These are phyloP conservation scores for Fusarium globosum DNA, from an alignment of 2,329 filamentous ascomycete species.

Conservation along the genomic window DNA sequence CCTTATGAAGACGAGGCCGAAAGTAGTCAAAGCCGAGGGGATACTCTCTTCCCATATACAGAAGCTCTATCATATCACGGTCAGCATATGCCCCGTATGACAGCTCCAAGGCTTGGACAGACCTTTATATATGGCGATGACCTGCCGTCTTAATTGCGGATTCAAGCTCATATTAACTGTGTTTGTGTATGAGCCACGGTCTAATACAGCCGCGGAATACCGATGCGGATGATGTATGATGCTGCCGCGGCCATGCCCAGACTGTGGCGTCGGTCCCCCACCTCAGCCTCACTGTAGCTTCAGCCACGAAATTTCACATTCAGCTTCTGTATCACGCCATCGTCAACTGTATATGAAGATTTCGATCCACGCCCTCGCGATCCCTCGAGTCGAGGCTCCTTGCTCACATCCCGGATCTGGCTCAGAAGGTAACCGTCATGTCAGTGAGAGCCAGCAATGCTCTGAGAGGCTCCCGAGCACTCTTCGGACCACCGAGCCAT, in stretches of 20 bases:
- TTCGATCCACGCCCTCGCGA: background rate
- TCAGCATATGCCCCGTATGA: background rate
- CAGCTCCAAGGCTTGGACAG: background rate
- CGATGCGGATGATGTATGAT: constrained; percentile 25
- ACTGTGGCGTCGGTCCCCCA: constrained; percentile 33
- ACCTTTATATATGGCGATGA: constrained; percentile 93
- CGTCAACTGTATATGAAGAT: background rate
- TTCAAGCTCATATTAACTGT: constrained; percentile 52
- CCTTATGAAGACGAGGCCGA: constrained; percentile 81
- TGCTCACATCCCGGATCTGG: background rate
- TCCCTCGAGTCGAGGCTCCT: background rate
- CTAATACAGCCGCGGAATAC: background rate
- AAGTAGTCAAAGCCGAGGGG: constrained; percentile 87
- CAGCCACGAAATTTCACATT: constrained; percentile 31
- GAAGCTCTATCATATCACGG: constrained; percentile 69
- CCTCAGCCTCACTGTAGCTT: constrained; percentile 20
- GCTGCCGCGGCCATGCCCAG: constrained; percentile 8
- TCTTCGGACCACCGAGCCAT: background rate
- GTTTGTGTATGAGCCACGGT: constrained; percentile 3
- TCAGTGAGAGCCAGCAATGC: background rate
- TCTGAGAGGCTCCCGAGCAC: background rate
- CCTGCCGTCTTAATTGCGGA: constrained; percentile 75
- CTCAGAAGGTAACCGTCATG: background rate
- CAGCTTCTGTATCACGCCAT: constrained; percentile 1
- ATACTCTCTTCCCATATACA: constrained; percentile 87